Evolutionary conservation across 75 land plant genomes (phyloP).

Genomic region (Cupressus sempervirens): DNA sequence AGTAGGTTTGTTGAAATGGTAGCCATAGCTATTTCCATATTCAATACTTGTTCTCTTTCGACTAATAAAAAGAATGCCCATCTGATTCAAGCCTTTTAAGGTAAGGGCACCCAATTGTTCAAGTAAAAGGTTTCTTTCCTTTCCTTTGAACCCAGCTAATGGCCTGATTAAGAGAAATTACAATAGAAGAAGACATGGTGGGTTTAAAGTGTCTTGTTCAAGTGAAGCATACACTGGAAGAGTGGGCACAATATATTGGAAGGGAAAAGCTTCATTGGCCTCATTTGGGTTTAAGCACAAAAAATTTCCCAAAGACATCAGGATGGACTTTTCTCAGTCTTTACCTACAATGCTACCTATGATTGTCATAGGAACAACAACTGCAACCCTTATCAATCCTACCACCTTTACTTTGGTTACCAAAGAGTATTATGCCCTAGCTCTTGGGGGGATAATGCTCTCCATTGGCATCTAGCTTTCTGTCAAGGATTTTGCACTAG

Average conservation of each 20-base stretch:
- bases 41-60: neutral
- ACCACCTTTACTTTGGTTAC: slow-evolving; percentile 91
- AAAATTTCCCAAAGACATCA: slow-evolving; percentile 7
- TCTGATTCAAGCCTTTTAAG: neutral
- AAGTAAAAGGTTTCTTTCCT: neutral
- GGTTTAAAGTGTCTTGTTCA: neutral
- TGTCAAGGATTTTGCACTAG: slow-evolving; percentile 84
- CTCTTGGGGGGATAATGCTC: slow-evolving; percentile 97
- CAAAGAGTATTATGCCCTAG: slow-evolving; percentile 93
- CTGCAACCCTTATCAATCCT: slow-evolving; percentile 68
- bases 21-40: neutral
- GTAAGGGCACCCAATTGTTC: neutral
- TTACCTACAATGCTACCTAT: slow-evolving; percentile 78
- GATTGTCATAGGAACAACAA: slow-evolving; percentile 75
- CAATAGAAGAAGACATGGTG: neutral
- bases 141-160: neutral
- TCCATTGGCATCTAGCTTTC: slow-evolving; percentile 93
- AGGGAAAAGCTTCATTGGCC: slow-evolving; percentile 45
- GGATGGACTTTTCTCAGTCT: slow-evolving; percentile 32
- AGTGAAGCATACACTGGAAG: neutral
- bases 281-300: slow-evolving; percentile 44
- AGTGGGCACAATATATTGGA: slow-evolving; percentile 14
- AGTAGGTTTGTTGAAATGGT: neutral
- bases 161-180: neutral
- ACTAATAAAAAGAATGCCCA: neutral